Evolutionary conservation across 306 rosid species (phyloP), one percentile per base, ranked within the genome.

Genomic region (Gillenia trifoliata): DNA sequence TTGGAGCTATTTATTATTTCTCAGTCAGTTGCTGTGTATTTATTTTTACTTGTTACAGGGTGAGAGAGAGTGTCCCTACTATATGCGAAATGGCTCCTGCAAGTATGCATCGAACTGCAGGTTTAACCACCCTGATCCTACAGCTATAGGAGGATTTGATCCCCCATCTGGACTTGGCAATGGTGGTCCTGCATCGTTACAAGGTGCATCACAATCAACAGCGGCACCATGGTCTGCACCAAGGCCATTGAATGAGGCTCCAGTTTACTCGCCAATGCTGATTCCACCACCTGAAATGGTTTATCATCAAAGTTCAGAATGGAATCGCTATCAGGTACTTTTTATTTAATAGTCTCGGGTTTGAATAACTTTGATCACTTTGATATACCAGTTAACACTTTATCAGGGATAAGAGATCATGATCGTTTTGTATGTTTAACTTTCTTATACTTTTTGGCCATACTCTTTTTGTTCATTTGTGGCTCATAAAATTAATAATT

Each of bases 71-170:
- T 95, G 99, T 43, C 96, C 89, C 38, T 92, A 85, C 74, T 95
- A 95, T 84, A 95, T 95, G 98, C 92, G 91, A 61, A 92, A 75
- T n/a, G 97, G 98, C 72, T 92, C 96, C 71, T 95, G 99, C 81
- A 95, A 90, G 88, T 95, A 85, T 83, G 99, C 97, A 68, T 76
- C 87, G 13, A 87, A 85, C 92, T 92, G 99, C 87, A 90, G 76
- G 90, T 95, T 88, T 80, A 95, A 95, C 81, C 99, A 95, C 75
- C 99, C 99, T 20, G 98, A 95, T 79, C 99, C 99, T 72, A 89
- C 90, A 70, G 68, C 87, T 65, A 86, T 82, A 19, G 92, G 86
- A 52, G 89, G 88, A 82, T 17, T 83, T 54, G 89, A 92, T 66
- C 71, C 88, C 63, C 75, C 87, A 25, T 74, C 94, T 26, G 87